Percentiles rank a stretch among this genome's conserved stretches.
These are phyloP conservation scores for Dendrobium catenatum DNA, from an alignment of 106 monocot species.

Conservation along the genomic window DNA sequence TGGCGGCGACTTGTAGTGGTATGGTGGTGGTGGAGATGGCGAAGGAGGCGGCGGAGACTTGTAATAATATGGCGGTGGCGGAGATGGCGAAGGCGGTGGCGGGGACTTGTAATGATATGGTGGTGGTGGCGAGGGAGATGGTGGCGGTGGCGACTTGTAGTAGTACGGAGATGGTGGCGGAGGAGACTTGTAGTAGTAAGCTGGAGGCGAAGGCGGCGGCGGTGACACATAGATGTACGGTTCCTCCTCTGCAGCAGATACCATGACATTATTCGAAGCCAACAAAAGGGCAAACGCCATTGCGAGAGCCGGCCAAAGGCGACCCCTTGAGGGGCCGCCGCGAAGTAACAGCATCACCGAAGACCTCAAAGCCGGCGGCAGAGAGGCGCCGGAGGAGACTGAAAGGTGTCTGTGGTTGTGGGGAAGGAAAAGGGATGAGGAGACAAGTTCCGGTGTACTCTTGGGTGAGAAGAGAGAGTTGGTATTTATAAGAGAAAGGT, in stretches of 20 bases:
- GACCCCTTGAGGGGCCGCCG: conserved; percentile 21
- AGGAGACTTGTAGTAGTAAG: not conserved
- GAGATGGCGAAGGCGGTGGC: conserved; percentile 8
- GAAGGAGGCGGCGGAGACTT: conserved; percentile 6
- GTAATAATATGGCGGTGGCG: conserved; percentile 27
- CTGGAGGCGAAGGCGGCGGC: conserved; percentile 10
- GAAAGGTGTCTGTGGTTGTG: not conserved
- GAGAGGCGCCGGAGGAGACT: not conserved
- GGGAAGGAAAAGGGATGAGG: not conserved
- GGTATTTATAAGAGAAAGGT: not conserved
- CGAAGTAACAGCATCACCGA: not conserved
- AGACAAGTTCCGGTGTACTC: not conserved
- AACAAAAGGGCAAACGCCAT: conserved; percentile 15
- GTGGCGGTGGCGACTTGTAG: conserved; percentile 27
- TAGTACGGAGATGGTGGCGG: conserved; percentile 20
- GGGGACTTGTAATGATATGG: conserved; percentile 13
- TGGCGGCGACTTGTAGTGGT: too few species aligned
- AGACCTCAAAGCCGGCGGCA: not conserved
- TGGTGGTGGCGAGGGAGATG: conserved; percentile 4
- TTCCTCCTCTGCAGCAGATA: conserved; percentile 1
- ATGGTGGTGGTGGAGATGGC: not conserved
- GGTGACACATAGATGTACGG: conserved; percentile 21
- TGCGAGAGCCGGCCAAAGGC: conserved; percentile 15
- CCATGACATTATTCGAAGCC: not conserved
- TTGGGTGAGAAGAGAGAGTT: not conserved